Base-by-base conservation (phyloP, 2,329 filamentous ascomycete species). In the Nigrograna mackinnonii region DNA sequence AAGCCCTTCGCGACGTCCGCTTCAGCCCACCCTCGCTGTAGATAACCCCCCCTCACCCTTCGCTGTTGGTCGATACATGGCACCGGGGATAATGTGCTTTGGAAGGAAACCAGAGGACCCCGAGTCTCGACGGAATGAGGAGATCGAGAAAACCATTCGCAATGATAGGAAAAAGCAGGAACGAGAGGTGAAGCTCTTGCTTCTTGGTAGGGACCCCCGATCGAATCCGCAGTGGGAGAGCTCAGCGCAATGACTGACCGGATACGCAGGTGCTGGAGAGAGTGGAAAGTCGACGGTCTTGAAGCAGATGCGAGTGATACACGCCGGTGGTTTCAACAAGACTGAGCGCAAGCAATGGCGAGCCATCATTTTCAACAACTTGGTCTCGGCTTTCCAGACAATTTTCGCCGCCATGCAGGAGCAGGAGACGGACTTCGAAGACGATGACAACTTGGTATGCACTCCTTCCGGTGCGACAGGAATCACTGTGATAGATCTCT, bases 271-370 rank as follows among this genome's bases (percentile, higher is more conserved):
- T 69, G 92, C 92, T 60, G 92, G 92, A 65, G 92, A 97, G 73
- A 94, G 87, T 45, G 89, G 92, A 54, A 97, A 97, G 73, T 96
- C 92, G 6, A 97, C 92, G 2, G 91, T 97, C 46, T 82, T 97
- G 54, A 97, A 97, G 76, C 92, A 97, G 78, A 97, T 99, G 94
- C 92, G 92, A 69, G 85, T 99, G 70, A 96, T 99, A 58, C 94
- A 97, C 69, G 85, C 90, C 12, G 85, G 91, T 69, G 92, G 94
- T 37, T 97, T 97, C 74, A 89, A 84, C 62, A 87, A 89, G 60
- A 84, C 83, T 52, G 94, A 97, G 70, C 89, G 91, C 69, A 84
- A 95, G 53, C 90, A 96, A 77, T 95, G 90, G 80, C 91, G 94
- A 58, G 88, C 91, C 13, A 91, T 96, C 61, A 91, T 97, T 55